Evolutionary conservation across 148 eudicot genomes (phyloP).

Genomic region (Oxyria digyna): DNA sequence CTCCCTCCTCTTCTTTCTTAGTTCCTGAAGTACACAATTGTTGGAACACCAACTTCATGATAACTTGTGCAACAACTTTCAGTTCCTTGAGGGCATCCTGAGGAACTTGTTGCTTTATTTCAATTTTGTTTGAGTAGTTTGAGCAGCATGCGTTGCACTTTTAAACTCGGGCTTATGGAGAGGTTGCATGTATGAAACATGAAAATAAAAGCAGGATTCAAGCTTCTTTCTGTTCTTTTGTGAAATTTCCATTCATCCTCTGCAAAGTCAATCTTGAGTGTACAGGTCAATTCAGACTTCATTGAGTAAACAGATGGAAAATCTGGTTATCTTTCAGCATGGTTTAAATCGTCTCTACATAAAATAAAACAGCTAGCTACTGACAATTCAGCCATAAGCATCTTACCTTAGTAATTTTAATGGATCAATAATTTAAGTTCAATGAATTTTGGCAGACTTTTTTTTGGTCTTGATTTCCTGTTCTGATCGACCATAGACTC

Average conservation of each 20-base stretch:
- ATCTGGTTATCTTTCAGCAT: neutral
- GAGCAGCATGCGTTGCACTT: neutral
- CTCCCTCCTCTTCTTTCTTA: neutral
- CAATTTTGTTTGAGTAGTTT: neutral
- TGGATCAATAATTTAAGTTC: neutral
- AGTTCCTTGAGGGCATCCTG: conserved; percentile 1
- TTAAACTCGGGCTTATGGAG: neutral
- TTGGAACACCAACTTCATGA: conserved; percentile 8
- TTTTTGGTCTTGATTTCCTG: too few relatives aligned
- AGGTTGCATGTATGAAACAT: conserved; percentile 7
- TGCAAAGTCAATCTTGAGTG: neutral
- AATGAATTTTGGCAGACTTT: too few relatives aligned
- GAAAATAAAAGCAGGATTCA: neutral
- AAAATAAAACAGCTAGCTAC: too few relatives aligned
- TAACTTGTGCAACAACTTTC: neutral
- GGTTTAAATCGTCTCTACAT: too few relatives aligned
- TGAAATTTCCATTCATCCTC: neutral
- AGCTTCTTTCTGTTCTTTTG: neutral
- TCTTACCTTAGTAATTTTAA: too few relatives aligned
- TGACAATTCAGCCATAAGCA: too few relatives aligned
- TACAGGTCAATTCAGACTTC: neutral
- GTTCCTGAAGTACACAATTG: conserved; percentile 4
- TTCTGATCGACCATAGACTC: too few relatives aligned
- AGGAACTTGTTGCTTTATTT: conserved; percentile 4
- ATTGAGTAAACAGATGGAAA: too few relatives aligned